Evolutionary conservation across 352 stramenopile genomes (phyloP), one percentile per base, ranked within the genome.

Genomic region (Globisporangium uncinulatum): DNA sequence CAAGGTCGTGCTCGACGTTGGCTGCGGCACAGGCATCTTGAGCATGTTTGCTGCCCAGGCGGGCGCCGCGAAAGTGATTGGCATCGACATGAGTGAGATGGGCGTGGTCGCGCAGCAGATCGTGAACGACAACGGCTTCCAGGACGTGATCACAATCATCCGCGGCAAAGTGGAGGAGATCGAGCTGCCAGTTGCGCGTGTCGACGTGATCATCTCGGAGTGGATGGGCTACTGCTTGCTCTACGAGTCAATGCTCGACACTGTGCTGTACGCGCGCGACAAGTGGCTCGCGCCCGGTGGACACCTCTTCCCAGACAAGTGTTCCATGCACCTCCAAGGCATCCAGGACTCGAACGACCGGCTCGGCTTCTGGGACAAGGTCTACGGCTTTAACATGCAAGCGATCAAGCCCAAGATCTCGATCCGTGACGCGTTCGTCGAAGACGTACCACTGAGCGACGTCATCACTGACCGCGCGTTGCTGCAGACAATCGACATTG

Each of bases 331-430:
- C 63, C 77, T 99, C 24, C 79, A 91, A 54, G 82, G 71, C 31
- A 75, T 89, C 49, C 69, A 79, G 51, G 79, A 91, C 62, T 91
- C 77, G 44, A 78, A 74, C 19, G 59, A 80, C 54, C 79, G 80
- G 46, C 70, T 93, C 29, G 73, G 82, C 56, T 97, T 98, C 71
- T 99, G 97, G 97, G 80, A 98, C 54, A 70, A 98, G 61, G 96
- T 99, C 13, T 99, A 99, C 72, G 96, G 97, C 51, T 99, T 99
- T 71, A 94, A 99, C 68, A 99, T 99, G 96, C 92, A 87, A 63
- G 79, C 84, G 15, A 96, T 99, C 66, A 95, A 98, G 71, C 78
- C 95, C 54, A 90, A 90, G 62, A 94, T 98, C 61, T 96, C 93
- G 15, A 84, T 98, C 50, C 84, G 76, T 39, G 97, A 99, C 67